A percentile compares a stretch with the other conserved stretches of the same genome.
Evolutionary conservation across 2,329 filamentous ascomycete species (phyloP).

Genomic region (Uncinocarpus reesii): DNA sequence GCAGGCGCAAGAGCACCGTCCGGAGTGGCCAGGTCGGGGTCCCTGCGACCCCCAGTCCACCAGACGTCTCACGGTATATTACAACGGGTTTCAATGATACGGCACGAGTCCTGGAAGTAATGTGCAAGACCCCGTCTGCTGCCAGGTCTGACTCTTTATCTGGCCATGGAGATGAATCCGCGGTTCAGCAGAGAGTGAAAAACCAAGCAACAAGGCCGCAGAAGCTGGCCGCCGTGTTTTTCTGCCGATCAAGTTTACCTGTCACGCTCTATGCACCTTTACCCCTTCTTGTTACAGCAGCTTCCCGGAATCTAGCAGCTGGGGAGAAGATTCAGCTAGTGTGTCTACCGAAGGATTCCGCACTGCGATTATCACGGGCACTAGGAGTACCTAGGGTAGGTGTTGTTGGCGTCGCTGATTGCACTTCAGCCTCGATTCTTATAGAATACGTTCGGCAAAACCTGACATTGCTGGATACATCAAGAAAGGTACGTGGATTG

Average conservation of each 20-base stretch:
- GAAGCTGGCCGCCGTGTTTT: constrained; percentile 19
- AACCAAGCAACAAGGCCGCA: background rate
- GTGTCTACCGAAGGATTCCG: constrained; percentile 21
- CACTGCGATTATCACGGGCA: constrained; percentile 4
- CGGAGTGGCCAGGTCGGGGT: background rate
- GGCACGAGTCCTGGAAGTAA: background rate
- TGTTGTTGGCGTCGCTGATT: constrained; percentile 7
- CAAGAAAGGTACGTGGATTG: background rate
- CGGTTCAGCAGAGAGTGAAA: background rate
- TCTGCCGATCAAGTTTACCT: constrained; percentile 17
- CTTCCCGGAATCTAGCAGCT: constrained; percentile 15
- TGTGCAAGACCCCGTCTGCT: background rate
- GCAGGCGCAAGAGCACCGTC: background rate
- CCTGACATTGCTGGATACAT: background rate
- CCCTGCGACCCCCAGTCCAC: background rate
- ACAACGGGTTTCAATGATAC: constrained; percentile 15
- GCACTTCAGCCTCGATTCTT: constrained; percentile 5
- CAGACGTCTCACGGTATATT: constrained; percentile 6
- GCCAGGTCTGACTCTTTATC: background rate
- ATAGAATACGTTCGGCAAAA: constrained; percentile 12
- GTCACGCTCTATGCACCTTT: constrained; percentile 20
- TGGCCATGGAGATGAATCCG: background rate
- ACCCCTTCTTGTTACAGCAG: constrained; percentile 19
- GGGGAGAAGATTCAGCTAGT: constrained; percentile 25
- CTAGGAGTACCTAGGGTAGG: constrained; percentile 8